phyloP scores from a whole-genome alignment of 148 eudicot species.

The Limonium bicolor region DNA sequence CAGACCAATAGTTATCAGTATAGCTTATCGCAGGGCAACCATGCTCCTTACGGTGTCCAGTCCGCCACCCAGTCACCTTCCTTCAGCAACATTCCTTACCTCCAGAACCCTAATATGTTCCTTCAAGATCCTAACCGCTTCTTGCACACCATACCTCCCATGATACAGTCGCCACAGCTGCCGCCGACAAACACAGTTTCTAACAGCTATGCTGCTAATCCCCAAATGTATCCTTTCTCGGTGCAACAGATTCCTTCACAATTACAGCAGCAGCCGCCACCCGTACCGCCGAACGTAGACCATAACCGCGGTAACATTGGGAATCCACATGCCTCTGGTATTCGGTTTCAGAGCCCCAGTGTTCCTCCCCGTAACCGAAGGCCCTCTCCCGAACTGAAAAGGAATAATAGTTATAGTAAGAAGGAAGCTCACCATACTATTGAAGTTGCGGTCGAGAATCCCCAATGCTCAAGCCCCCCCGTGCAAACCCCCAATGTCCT shows the following conservation, averaged over 20 bases:
- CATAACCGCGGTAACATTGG: too few relatives aligned
- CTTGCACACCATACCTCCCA: not conserved
- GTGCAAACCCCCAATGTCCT: not conserved
- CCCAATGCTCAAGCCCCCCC: not conserved
- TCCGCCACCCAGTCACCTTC: too few relatives aligned
- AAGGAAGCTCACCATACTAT: conserved; percentile 9
- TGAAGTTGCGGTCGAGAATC: conserved; percentile 24
- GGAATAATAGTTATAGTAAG: not conserved
- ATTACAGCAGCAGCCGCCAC: too few relatives aligned
- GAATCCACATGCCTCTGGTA: too few relatives aligned
- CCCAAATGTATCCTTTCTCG: not conserved
- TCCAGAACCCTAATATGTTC: conserved; percentile 14
- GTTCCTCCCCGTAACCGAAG: not conserved
- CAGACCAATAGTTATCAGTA: too few relatives aligned
- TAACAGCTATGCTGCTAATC: not conserved
- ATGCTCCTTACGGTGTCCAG: too few relatives aligned
- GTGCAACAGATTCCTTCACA: not conserved
- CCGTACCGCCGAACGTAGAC: too few relatives aligned
- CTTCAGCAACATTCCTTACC: too few relatives aligned
- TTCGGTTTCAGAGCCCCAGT: not conserved
- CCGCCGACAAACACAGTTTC: not conserved
- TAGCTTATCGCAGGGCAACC: too few relatives aligned
- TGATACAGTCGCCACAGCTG: not conserved
- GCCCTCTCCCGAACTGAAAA: not conserved
- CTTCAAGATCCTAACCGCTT: conserved; percentile 3